Percentiles rank a stretch among this genome's conserved stretches.
Conservation (phyloP, 2,329 filamentous ascomycete genomes). For the Penicillium vulpinum region DNA sequence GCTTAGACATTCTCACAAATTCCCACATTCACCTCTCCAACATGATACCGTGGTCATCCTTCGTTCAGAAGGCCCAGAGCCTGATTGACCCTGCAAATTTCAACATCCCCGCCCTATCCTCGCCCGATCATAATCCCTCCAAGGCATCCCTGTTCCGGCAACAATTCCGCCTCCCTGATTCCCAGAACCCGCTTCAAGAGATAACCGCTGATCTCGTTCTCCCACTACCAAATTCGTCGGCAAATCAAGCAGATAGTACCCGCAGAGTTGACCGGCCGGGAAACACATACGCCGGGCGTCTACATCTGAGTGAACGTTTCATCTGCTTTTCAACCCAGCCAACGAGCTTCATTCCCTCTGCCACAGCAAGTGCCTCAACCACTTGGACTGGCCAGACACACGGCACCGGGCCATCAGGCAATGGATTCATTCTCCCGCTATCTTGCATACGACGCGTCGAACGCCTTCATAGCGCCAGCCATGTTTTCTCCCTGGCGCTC, state of each 20-base stretch:
- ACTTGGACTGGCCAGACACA: conserved; percentile 91
- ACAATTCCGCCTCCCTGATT: conserved; percentile 91
- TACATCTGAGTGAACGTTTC: conserved; percentile 91
- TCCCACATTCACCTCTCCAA: conserved; percentile 16
- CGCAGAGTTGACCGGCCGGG: conserved; percentile 63
- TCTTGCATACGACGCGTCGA: conserved; percentile 91
- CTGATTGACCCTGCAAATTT: conserved; percentile 87
- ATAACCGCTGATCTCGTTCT: conserved; percentile 95
- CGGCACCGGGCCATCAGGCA: conserved; percentile 86
- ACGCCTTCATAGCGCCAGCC: conserved; percentile 86
- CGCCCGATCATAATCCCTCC: conserved; percentile 77
- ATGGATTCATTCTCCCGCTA: conserved; percentile 92
- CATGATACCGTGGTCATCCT: conserved; percentile 70
- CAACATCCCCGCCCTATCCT: conserved; percentile 69
- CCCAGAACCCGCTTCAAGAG: conserved; percentile 91
- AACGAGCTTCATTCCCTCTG: conserved; percentile 78
- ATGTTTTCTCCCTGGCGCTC: conserved; percentile 87
- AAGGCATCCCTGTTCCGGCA: conserved; percentile 91
- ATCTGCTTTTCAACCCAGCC: conserved; percentile 95
- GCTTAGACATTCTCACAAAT: conserved; percentile 3
- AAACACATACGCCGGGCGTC: conserved; percentile 86
- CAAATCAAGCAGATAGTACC: conserved; percentile 61
- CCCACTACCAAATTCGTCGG: conserved; percentile 61
- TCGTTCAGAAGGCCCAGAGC: conserved; percentile 94
- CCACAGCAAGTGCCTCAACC: conserved; percentile 76